A percentile compares a stretch with the other conserved stretches of the same genome.
Conservation (phyloP, 495 filamentous ascomycete genomes). For the Lentithecium fluviatile region DNA sequence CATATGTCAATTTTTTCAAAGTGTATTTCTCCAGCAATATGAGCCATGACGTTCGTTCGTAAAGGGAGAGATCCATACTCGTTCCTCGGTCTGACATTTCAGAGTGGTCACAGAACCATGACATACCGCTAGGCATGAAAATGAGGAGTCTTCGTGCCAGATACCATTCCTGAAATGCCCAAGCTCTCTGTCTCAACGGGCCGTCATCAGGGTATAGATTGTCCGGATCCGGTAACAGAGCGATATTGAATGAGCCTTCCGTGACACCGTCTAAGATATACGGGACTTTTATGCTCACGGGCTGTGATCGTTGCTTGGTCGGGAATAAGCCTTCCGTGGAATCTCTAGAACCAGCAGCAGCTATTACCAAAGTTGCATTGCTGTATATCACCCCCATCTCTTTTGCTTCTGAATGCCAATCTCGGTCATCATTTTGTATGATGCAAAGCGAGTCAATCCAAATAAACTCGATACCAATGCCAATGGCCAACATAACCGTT, state of each 20-base stretch:
- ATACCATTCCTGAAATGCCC: conserved; percentile 13
- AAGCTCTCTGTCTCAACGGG: neutral
- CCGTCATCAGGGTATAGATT: neutral
- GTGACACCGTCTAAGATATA: neutral
- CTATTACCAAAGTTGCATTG: conserved; percentile 6
- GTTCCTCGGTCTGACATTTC: neutral
- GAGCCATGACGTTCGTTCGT: neutral
- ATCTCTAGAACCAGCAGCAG: neutral
- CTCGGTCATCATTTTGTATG: conserved; percentile 7
- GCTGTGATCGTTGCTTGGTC: neutral
- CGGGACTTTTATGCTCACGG: neutral
- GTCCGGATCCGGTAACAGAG: neutral
- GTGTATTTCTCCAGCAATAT: neutral
- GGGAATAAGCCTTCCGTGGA: conserved; percentile 1
- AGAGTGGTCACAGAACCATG: neutral
- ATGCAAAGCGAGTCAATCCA: conserved; percentile 24
- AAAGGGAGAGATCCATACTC: neutral
- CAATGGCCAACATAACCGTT: neutral
- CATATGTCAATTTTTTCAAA: neutral
- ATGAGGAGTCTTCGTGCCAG: neutral
- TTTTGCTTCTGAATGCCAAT: conserved; percentile 9
- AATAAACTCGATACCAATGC: conserved; percentile 1
- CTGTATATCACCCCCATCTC: conserved; percentile 14
- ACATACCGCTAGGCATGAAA: conserved; percentile 4
- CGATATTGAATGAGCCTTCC: conserved; percentile 1